Base-by-base conservation (phyloP, 192 early-diverging fungal genomes). In the Bifiguratus adelaidae region DNA sequence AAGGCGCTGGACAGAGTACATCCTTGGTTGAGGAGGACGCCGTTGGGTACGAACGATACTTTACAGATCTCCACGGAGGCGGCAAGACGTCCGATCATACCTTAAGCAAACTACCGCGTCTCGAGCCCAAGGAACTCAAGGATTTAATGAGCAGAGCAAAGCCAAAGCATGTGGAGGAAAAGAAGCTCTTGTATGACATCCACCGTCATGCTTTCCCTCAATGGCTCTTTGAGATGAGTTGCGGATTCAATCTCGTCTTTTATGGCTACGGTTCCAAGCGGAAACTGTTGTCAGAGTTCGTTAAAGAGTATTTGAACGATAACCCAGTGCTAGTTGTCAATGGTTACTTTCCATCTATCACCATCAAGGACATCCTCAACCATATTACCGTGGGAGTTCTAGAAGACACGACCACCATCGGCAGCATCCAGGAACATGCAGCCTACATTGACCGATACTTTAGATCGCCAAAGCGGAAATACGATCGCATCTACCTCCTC, bases 261-360 rank as follows among this genome's bases (percentile, higher is more conserved):
- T 95, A 91, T 54, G 95, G 95, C 0, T 95, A 82, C 55, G 95
- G 95, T 0, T 95, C 92, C 7, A 99, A 99, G 58, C 78, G 81
- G 3, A 61, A 63, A 3, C 47, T 99, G n/a, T 55, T 96, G 27
- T 85, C 76, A 36, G 47, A 68, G 28, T 92, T 98, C 68, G 83
- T 79, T 3, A 60, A 58, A 0, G 51, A 70, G 3, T 30, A 66
- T 15, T 57, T 81, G 7, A 60, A 52, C 0, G 73, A 82, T 28
- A 70, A 63, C 13, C 86, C 85, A 0, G 65, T 86, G 0, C 67
- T 89, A 8, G 77, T 87, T 13, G 70, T 96, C 38, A 87, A 91
- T 59, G 95, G 92, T 1, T 96, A 78, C 47, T 83, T 87, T 53
- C 91, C 91, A 3, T 58, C 80, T 4, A 44, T 88, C 15, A 80